phyloP scores from a whole-genome alignment of 2,329 filamentous ascomycete species.

The Corinectria fuckeliana region DNA sequence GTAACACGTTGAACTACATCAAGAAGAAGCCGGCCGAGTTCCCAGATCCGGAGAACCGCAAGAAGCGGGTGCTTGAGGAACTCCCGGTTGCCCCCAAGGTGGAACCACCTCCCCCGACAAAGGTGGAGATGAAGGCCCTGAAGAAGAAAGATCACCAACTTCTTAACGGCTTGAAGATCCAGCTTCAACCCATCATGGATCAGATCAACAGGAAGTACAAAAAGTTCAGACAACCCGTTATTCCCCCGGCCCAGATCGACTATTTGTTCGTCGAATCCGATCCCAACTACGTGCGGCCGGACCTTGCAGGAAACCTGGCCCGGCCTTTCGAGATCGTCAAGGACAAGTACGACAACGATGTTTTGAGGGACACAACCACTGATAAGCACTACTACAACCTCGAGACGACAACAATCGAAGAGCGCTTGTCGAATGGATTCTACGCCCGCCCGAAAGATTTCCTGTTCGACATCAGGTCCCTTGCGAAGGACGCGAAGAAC shows the following conservation, averaged over 20 bases:
- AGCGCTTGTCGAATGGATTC: slow-evolving; percentile 94
- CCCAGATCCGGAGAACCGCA: slow-evolving; percentile 84
- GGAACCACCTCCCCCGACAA: slow-evolving; percentile 70
- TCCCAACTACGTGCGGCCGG: slow-evolving; percentile 69
- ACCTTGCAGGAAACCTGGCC: slow-evolving; percentile 59
- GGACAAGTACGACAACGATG: slow-evolving; percentile 79
- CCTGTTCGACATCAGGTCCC: slow-evolving; percentile 80
- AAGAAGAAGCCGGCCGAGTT: slow-evolving; percentile 83
- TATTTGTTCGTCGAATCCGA: slow-evolving; percentile 88
- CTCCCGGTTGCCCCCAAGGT: slow-evolving; percentile 78
- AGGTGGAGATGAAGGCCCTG: slow-evolving; percentile 80
- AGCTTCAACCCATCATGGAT: slow-evolving; percentile 95
- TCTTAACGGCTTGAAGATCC: slow-evolving; percentile 85
- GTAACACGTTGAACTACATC: slow-evolving; percentile 75
- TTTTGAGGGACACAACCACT: slow-evolving; percentile 75
- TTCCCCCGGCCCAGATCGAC: slow-evolving; percentile 74
- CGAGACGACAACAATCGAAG: slow-evolving; percentile 91
- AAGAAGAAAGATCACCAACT: slow-evolving; percentile 83
- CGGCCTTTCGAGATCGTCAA: slow-evolving; percentile 81
- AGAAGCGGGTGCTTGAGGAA: slow-evolving; percentile 81
- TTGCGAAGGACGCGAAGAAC: slow-evolving; percentile 84
- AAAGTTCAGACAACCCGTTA: slow-evolving; percentile 82
- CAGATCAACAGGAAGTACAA: slow-evolving; percentile 91
- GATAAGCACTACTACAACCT: slow-evolving; percentile 95
- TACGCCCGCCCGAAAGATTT: slow-evolving; percentile 93